phyloP scores from a whole-genome alignment of 139 green algal genomes.

The Tetratostichococcus sp. region DNA sequence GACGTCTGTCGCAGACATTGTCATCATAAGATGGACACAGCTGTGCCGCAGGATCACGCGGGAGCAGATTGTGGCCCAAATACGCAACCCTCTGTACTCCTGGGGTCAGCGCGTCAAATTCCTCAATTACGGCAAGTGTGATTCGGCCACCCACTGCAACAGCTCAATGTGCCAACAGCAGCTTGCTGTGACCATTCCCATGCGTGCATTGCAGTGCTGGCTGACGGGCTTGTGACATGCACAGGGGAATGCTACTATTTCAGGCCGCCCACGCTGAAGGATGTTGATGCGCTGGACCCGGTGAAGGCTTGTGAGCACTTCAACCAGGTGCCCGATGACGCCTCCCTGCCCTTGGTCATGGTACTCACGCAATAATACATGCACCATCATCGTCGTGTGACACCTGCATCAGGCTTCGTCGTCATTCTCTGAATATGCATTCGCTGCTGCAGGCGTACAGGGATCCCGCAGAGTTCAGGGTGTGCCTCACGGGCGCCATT shows the following conservation, averaged over 20 bases:
- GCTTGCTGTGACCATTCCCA: too few species aligned
- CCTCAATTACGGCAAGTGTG: conserved; percentile 62
- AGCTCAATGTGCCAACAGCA: too few species aligned
- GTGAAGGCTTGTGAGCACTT: conserved; percentile 49
- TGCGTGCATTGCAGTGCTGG: too few species aligned
- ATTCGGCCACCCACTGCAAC: too few species aligned
- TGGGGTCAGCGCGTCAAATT: conserved; percentile 49
- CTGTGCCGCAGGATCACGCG: conserved; percentile 10
- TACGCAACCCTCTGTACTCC: conserved; percentile 52
- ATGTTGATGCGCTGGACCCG: conserved; percentile 47
- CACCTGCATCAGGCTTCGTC: too few species aligned
- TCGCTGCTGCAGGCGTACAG: too few species aligned
- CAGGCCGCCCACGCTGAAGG: conserved; percentile 47
- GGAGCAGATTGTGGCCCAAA: conserved; percentile 53
- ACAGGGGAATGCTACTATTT: conserved; percentile 64
- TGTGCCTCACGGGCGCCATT: conserved; percentile 51
- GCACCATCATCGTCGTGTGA: too few species aligned
- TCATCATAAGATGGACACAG: neutral
- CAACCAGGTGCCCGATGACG: conserved; percentile 11
- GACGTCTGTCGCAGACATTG: too few species aligned
- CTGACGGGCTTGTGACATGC: neutral
- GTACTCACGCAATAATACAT: too few species aligned
- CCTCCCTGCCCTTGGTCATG: too few species aligned
- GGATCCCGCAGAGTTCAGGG: conserved; percentile 65
- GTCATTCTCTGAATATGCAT: too few species aligned